Percentiles rank a stretch among this genome's conserved stretches.
phyloP scores from a whole-genome alignment of 768 basidiomycete genomes.

The Termitomyces sp. region DNA sequence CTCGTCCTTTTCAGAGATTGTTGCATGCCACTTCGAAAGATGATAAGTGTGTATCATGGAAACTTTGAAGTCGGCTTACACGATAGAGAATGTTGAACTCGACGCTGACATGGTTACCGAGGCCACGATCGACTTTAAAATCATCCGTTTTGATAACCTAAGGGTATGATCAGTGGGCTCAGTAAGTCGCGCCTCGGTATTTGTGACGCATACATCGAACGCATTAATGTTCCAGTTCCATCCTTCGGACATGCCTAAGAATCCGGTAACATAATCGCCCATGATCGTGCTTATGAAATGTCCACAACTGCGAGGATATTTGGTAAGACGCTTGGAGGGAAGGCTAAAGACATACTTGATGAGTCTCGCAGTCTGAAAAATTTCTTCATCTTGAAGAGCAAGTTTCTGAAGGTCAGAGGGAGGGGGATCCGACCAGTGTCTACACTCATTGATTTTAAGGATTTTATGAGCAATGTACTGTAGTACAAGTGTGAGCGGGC shows the following conservation, averaged over 20 bases:
- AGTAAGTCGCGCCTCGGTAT: too few relatives aligned
- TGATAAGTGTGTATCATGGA: not conserved
- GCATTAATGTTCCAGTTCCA: constrained; percentile 49
- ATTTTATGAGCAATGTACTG: constrained; percentile 50
- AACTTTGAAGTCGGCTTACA: constrained; percentile 17
- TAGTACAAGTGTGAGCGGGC: not conserved
- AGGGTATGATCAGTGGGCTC: not conserved
- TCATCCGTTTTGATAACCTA: constrained; percentile 35
- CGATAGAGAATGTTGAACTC: constrained; percentile 61
- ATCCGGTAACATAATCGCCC: constrained; percentile 58
- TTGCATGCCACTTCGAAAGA: constrained; percentile 54
- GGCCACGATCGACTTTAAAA: constrained; percentile 39
- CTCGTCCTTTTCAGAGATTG: constrained; percentile 43
- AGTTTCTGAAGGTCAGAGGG: constrained; percentile 21
- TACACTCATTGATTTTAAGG: constrained; percentile 53
- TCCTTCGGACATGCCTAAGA: constrained; percentile 54
- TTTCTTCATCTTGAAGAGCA: constrained; percentile 47
- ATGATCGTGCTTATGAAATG: constrained; percentile 54
- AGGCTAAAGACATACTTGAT: constrained; percentile 37
- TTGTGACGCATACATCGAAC: constrained; percentile 19
- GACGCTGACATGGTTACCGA: constrained; percentile 64
- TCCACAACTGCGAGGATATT: constrained; percentile 32
- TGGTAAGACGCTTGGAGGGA: not conserved
- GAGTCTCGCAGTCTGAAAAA: constrained; percentile 52
- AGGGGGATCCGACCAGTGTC: constrained; percentile 40